Evolutionary conservation across 1,139 yeast genomes (phyloP).

Genomic region (Saccharomyces hybrid): DNA sequence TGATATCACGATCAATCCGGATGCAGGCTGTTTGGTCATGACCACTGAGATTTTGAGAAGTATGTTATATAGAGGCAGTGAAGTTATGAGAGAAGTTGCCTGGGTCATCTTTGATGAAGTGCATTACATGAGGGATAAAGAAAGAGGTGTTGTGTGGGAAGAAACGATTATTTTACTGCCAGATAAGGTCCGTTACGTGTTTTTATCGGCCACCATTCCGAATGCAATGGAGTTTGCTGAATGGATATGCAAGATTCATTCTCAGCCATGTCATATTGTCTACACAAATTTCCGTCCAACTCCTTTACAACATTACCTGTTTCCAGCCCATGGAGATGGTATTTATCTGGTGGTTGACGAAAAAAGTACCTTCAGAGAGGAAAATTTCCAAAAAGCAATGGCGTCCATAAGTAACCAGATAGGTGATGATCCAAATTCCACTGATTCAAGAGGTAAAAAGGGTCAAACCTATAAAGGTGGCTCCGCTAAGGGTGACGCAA

Average conservation of each 20-base stretch:
- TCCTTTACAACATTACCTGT: conserved; percentile 91
- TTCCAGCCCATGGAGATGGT: conserved; percentile 97
- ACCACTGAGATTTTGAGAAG: conserved; percentile 92
- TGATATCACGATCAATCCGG: conserved; percentile 94
- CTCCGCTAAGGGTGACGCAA: conserved; percentile 55
- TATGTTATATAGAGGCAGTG: conserved; percentile 91
- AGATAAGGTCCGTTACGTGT: conserved; percentile 82
- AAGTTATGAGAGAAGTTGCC: conserved; percentile 91
- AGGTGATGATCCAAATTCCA: conserved; percentile 75
- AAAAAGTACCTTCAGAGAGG: conserved; percentile 91
- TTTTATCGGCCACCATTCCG: conserved; percentile 93
- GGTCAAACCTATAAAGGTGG: conserved; percentile 91
- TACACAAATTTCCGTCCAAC: conserved; percentile 98
- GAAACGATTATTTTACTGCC: conserved; percentile 94
- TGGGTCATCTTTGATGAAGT: conserved; percentile 96
- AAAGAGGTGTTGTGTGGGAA: conserved; percentile 99
- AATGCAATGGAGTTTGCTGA: conserved; percentile 98
- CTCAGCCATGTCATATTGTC: conserved; percentile 97
- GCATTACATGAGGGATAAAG: conserved; percentile 91
- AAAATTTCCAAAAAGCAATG: conserved; percentile 97
- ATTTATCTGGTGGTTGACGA: conserved; percentile 96
- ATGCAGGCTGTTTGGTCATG: conserved; percentile 95
- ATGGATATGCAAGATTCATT: conserved; percentile 93
- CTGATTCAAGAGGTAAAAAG: conserved; percentile 56
- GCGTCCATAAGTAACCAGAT: conserved; percentile 73